phyloP scores from a whole-genome alignment of 805 yeast genomes.

The Henningerozyma blattae region DNA sequence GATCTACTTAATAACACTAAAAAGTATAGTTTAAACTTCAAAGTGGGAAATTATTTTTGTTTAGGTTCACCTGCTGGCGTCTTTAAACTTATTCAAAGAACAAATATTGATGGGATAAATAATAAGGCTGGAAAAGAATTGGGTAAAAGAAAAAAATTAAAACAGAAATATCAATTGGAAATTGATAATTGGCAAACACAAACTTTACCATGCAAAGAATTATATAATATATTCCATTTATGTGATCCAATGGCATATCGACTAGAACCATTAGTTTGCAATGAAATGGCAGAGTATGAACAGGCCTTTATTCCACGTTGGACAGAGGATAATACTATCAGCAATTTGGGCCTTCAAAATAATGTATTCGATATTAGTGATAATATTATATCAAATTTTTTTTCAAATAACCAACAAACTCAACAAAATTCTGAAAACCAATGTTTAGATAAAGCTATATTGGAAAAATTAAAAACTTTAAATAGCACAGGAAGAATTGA shows the following conservation, averaged over 20 bases:
- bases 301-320: conserved; percentile 18
- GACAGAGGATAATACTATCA: neutral
- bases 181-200: conserved; percentile 31
- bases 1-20: conserved; percentile 52
- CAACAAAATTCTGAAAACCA: conserved; percentile 7
- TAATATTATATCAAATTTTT: conserved; percentile 5
- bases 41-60: conserved; percentile 63
- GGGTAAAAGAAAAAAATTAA: conserved; percentile 3
- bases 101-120: conserved; percentile 35
- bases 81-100: conserved; percentile 60
- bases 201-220: conserved; percentile 36
- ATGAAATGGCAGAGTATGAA: conserved; percentile 13
- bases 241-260: conserved; percentile 89
- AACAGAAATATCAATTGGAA: conserved; percentile 3
- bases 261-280: conserved; percentile 65
- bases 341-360: no score
- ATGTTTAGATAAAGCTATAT: conserved; percentile 19
- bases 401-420: conserved; percentile 5
- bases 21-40: conserved; percentile 43
- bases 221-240: conserved; percentile 79
- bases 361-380: neutral
- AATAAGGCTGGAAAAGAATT: conserved; percentile 12
- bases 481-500: conserved; percentile 76
- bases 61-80: conserved; percentile 89
- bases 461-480: conserved; percentile 31